phyloP scores from a whole-genome alignment of 768 basidiomycete species.

The Sporobolomyces phaffii region DNA sequence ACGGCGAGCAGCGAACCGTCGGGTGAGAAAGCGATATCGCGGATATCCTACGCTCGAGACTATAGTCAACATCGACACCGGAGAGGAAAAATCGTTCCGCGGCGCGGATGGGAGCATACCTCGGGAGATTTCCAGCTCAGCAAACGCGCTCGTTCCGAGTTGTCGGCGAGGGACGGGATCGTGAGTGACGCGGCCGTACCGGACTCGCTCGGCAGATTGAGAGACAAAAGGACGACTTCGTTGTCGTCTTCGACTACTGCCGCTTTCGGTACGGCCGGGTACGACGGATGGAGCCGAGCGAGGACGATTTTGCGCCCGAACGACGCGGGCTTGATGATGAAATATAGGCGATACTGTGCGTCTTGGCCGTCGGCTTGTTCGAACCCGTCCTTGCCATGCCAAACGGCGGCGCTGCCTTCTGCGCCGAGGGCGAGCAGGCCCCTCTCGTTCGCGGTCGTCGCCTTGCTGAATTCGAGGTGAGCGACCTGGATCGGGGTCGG shows the following conservation, averaged over 20 bases:
- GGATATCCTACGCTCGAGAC: too few relatives aligned
- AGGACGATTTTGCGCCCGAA: not conserved
- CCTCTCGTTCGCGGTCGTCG: not conserved
- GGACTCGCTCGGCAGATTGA: not conserved
- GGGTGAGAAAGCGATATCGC: not conserved
- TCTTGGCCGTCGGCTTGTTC: not conserved
- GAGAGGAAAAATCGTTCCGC: not conserved
- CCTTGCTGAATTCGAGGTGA: not conserved
- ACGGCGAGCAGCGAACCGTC: not conserved
- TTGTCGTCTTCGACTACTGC: not conserved
- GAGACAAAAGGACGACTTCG: too few relatives aligned
- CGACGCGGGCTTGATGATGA: not conserved
- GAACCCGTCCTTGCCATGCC: not conserved
- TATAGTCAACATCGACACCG: not conserved
- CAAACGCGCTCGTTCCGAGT: too few relatives aligned
- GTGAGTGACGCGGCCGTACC: not conserved
- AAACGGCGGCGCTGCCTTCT: not conserved
- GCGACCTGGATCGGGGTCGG: not conserved
- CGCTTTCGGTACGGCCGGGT: not conserved
- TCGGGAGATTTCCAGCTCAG: not conserved
- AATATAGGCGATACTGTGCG: not conserved
- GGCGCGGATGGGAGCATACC: not conserved
- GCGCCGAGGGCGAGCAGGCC: not conserved
- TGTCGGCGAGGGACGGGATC: too few relatives aligned
- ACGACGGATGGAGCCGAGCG: not conserved